phyloP scores from a whole-genome alignment of 176 grass and related monocot species.

The Dactylis glomerata region DNA sequence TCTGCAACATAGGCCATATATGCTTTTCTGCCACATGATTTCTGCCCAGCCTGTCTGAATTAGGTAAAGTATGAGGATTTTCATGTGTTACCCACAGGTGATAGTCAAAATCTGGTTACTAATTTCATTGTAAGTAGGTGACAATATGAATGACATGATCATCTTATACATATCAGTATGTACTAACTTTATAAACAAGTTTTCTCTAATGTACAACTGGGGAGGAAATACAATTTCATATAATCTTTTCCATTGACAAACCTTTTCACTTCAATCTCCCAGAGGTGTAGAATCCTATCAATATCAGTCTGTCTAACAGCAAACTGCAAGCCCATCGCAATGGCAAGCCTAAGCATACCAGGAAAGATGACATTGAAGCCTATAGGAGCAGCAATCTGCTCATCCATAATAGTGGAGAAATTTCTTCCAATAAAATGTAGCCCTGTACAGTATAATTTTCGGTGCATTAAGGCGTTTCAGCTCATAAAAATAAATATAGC shows the following conservation, averaged over 20 bases:
- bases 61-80: slow-evolving; percentile 20
- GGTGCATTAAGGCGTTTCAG: neutral
- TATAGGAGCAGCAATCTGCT: slow-evolving; percentile 28
- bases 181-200: neutral
- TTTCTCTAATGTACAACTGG: neutral
- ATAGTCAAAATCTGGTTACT: neutral
- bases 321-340: slow-evolving; percentile 43
- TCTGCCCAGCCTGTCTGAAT: slow-evolving; percentile 38
- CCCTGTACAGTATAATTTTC: slow-evolving; percentile 15
- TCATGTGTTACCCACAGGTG: neutral
- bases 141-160: neutral
- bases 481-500: neutral
- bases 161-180: neutral
- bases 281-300: slow-evolving; percentile 17
- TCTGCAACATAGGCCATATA: slow-evolving; percentile 80
- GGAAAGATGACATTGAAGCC: slow-evolving; percentile 63
- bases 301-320: slow-evolving; percentile 37
- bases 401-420: slow-evolving; percentile 33
- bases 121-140: neutral
- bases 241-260: neutral
- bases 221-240: neutral
- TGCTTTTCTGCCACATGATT: slow-evolving; percentile 45
- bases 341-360: slow-evolving; percentile 41
- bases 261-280: slow-evolving; percentile 51
- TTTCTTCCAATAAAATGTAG: slow-evolving; percentile 43